phyloP scores from a whole-genome alignment of 2,329 filamentous ascomycete species.

The Alternaria atra region DNA sequence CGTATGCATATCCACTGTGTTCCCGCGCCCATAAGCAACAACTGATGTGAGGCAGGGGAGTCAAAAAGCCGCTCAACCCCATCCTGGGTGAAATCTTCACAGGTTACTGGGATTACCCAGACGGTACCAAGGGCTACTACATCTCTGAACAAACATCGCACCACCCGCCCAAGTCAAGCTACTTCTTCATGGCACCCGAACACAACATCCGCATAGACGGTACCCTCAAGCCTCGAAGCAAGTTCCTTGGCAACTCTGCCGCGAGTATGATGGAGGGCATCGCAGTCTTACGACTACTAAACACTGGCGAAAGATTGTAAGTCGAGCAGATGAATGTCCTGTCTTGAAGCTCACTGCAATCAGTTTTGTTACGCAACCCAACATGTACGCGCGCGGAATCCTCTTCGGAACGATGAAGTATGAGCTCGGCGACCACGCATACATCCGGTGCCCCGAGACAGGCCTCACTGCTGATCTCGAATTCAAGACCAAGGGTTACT shows the following conservation, averaged over 20 bases:
- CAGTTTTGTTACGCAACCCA: constrained; percentile 92
- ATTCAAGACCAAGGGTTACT: constrained; percentile 98
- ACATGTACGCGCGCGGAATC: constrained; percentile 98
- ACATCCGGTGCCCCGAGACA: constrained; percentile 88
- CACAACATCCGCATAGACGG: constrained; percentile 96
- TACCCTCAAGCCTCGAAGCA: constrained; percentile 91
- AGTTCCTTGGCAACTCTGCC: constrained; percentile 95
- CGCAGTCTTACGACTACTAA: constrained; percentile 82
- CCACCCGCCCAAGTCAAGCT: constrained; percentile 97
- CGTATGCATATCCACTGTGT: constrained; percentile 66
- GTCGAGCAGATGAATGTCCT: neutral
- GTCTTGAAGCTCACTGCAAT: constrained; percentile 17
- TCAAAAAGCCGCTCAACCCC: constrained; percentile 98
- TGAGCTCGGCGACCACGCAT: constrained; percentile 95
- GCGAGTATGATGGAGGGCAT: constrained; percentile 99
- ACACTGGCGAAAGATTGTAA: constrained; percentile 90
- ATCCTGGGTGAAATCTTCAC: constrained; percentile 95
- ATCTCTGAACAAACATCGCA: constrained; percentile 98
- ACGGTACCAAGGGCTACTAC: constrained; percentile 89
- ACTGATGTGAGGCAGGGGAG: constrained; percentile 69
- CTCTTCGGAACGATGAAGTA: constrained; percentile 99
- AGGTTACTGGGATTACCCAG: constrained; percentile 92
- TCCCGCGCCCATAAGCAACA: constrained; percentile 20
- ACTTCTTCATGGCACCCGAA: constrained; percentile 97
- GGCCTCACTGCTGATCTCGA: constrained; percentile 90